phyloP scores from a whole-genome alignment of 2,329 filamentous ascomycete species.

The Fusarium oligoseptatum region DNA sequence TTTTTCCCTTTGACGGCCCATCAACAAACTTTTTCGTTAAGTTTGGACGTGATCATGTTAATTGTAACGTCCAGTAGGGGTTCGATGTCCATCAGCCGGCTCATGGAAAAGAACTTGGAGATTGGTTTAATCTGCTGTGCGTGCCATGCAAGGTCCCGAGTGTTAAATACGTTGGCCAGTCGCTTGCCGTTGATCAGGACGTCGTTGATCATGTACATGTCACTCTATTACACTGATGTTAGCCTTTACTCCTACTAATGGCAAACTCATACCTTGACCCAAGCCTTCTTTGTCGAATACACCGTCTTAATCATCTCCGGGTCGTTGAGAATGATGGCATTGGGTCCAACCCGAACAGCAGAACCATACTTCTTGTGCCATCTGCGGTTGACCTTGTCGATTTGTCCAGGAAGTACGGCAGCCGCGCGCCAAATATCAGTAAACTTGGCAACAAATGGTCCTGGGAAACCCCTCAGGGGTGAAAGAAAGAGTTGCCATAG shows the following conservation, averaged over 20 bases:
- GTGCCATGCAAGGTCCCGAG: background rate
- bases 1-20: background rate
- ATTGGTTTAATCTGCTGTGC: background rate
- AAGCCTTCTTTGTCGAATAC: background rate
- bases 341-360: background rate
- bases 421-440: background rate
- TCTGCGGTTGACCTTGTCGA: background rate
- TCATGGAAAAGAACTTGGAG: conserved; percentile 3
- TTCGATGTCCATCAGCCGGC: background rate
- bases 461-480: background rate
- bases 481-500: background rate
- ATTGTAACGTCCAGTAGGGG: background rate
- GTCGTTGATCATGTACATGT: conserved; percentile 3
- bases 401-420: background rate
- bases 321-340: background rate
- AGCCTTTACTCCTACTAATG: background rate
- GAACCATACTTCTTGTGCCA: conserved; percentile 1
- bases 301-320: background rate
- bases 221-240: background rate
- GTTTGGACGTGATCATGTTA: background rate
- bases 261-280: background rate
- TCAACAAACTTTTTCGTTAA: background rate
- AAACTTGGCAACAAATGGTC: background rate
- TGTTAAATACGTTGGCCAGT: background rate
- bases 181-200: background rate